A percentile compares a stretch with the other conserved stretches of the same genome.
phyloP scores from a whole-genome alignment of 495 filamentous ascomycete species.

The Neurospora hispaniola region DNA sequence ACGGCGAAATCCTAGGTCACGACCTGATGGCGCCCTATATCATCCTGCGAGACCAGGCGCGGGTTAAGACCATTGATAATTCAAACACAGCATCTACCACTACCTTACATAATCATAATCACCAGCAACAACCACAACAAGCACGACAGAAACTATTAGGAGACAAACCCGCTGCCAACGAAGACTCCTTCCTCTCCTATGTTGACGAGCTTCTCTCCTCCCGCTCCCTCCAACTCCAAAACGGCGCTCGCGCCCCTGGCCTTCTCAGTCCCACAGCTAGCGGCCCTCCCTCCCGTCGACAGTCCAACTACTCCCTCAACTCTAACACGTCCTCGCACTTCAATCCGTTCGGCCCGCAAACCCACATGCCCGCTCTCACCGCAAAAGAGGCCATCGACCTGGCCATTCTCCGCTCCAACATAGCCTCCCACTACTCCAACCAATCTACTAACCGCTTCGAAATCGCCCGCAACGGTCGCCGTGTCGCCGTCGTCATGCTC shows the following conservation, averaged over 20 bases:
- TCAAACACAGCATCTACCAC: not conserved
- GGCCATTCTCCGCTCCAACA: constrained; percentile 72
- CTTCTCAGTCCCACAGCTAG: constrained; percentile 61
- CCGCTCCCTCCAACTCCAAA: constrained; percentile 34
- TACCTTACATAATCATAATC: constrained; percentile 1
- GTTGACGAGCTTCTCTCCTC: constrained; percentile 68
- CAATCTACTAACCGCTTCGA: constrained; percentile 81
- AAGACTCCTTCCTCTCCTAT: constrained; percentile 62
- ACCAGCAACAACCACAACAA: constrained; percentile 6
- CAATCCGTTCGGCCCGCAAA: constrained; percentile 5
- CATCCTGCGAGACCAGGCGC: constrained; percentile 74
- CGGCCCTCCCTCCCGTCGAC: constrained; percentile 41
- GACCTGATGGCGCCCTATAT: constrained; percentile 92
- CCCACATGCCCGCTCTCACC: constrained; percentile 27
- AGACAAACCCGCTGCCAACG: constrained; percentile 21
- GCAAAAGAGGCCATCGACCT: constrained; percentile 84
- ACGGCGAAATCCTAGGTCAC: constrained; percentile 55
- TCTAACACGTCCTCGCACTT: constrained; percentile 19
- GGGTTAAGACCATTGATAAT: constrained; percentile 41
- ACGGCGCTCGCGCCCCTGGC: constrained; percentile 33
- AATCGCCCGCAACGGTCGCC: constrained; percentile 77
- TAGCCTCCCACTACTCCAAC: constrained; percentile 39
- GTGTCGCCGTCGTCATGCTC: constrained; percentile 78
- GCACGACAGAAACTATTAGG: not conserved
- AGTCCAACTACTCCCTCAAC: constrained; percentile 31